Base-by-base conservation (phyloP, 768 basidiomycete genomes). In the Pleurotus citrinopileatus region DNA sequence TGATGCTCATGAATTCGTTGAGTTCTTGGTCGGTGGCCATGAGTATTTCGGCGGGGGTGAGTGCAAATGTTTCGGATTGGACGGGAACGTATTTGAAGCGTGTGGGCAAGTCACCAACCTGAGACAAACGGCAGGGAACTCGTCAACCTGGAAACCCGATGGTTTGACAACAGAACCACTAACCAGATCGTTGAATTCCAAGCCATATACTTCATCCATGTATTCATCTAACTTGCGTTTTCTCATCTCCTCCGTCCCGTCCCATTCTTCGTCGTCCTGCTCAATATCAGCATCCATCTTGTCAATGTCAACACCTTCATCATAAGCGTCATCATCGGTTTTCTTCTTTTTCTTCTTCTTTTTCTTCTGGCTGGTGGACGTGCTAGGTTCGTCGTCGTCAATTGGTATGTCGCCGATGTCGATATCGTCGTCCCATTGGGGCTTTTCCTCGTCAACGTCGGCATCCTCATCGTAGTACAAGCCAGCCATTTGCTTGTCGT, bases 101-200 rank as follows among this genome's bases (percentile, higher is more conserved):
- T 0, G 94, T 98, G 2, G 94, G 87, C 63, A 94, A 73, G 65
- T 86, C 91, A 5, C 86, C 94, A 47, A 96, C 86, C 95, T 95
- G 63, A 20, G 59, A 13, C n/a, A n/a, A n/a, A n/a, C n/a, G n/a
- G n/a, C 47, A 7, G 28, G 53, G 42, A 54, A 37, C 27, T 25
- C n/a, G 13, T 4, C 6, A 4, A 23, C 17, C 40, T 53, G 28
- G 40, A 8, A 51, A 43, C 4, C 12, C 51, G 12, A 38, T 47
- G 23, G 28, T 52, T 27, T 53, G 26, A 47, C 38, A 22, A 27
- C 42, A 34, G n/a, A n/a, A 26, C 45, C 34, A 75, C 86, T 62
- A 56, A 94, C 95, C 75, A 98, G 82, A 62, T 96, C 95, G 67
- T 98, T 98, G 73, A 98, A 96, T 57, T 98, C 96, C 15, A 98